phyloP scores from a whole-genome alignment of 352 stramenopile species.

The Plasmopara halstedii region DNA sequence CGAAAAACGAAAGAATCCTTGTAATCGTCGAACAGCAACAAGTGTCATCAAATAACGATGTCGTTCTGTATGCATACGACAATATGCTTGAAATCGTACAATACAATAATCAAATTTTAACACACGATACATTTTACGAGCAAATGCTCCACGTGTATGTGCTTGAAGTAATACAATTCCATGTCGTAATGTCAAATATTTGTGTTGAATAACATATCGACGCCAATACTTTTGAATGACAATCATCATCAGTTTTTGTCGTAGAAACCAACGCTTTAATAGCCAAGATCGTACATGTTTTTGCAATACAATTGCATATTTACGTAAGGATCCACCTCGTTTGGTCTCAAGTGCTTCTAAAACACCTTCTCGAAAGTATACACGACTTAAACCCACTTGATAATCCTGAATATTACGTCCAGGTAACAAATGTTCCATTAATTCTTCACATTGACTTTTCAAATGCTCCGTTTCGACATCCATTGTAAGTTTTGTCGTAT shows the following conservation, averaged over 20 bases:
- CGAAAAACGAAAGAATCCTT: conserved; percentile 75
- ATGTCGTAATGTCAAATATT: conserved; percentile 42
- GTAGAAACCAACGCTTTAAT: conserved; percentile 40
- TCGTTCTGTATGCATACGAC: conserved; percentile 44
- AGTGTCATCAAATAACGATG: conserved; percentile 47
- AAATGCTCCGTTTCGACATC: conserved; percentile 44
- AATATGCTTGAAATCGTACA: conserved; percentile 66
- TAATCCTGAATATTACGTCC: conserved; percentile 76
- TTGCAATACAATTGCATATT: conserved; percentile 67
- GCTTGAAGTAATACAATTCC: conserved; percentile 58
- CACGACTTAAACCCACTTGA: conserved; percentile 74
- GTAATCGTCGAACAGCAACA: conserved; percentile 41
- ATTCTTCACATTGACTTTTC: conserved; percentile 51
- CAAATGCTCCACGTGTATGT: conserved; percentile 39
- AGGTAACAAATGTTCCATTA: conserved; percentile 63
- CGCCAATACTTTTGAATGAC: conserved; percentile 73
- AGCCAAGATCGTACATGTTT: conserved; percentile 68
- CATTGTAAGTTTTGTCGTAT: conserved; percentile 20
- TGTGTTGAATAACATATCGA: conserved; percentile 49
- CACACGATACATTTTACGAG: conserved; percentile 53
- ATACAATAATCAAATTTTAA: conserved; percentile 78
- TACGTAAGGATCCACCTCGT: conserved; percentile 59
- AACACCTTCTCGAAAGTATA: conserved; percentile 83
- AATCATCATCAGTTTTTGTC: conserved; percentile 35
- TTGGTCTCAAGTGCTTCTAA: conserved; percentile 74